A percentile compares a stretch with the other conserved stretches of the same genome.
These are phyloP conservation scores for Exophiala spinifera DNA, from an alignment of 2,329 filamentous ascomycete genomes.

Conservation along the genomic window DNA sequence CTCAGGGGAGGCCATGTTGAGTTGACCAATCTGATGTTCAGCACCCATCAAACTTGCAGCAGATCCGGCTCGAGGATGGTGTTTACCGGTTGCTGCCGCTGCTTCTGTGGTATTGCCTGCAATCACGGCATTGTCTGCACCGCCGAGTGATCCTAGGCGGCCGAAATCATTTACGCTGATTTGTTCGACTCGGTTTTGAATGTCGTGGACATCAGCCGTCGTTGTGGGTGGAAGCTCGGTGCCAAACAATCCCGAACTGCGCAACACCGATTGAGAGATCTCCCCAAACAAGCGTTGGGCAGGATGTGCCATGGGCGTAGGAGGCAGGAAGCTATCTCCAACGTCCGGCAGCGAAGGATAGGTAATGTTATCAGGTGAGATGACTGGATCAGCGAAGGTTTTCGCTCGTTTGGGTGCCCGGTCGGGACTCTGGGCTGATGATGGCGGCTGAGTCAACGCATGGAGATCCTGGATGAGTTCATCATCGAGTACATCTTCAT, in stretches of 20 bases:
- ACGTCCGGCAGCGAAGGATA: conserved; percentile 43
- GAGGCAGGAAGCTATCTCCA: conserved; percentile 36
- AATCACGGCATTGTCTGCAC: conserved; percentile 32
- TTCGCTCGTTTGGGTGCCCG: conserved; percentile 35
- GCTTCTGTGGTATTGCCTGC: conserved; percentile 36
- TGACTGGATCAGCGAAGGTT: conserved; percentile 8
- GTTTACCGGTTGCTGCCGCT: conserved; percentile 37
- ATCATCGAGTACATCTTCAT: conserved; percentile 31
- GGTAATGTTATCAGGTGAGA: conserved; percentile 32
- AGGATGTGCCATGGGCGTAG: conserved; percentile 28
- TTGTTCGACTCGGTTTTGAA: conserved; percentile 31
- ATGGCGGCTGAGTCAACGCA: conserved; percentile 24
- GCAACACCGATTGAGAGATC: conserved; percentile 54
- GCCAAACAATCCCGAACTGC: conserved; percentile 51
- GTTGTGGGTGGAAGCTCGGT: conserved; percentile 17
- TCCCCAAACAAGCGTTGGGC: conserved; percentile 57
- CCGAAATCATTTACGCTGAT: conserved; percentile 40
- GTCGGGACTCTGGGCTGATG: conserved; percentile 20
- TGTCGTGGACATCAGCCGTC: conserved; percentile 16
- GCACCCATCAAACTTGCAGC: conserved; percentile 48
- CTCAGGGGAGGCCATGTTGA: conserved; percentile 47
- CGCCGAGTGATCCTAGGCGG: conserved; percentile 23
- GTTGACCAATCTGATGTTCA: conserved; percentile 46
- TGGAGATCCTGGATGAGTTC: conserved; percentile 24
- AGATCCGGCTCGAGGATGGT: conserved; percentile 35